Percentiles rank a stretch among this genome's conserved stretches.
Evolutionary conservation across 768 basidiomycete species (phyloP).

Genomic region (Neoboletus subvelutipes): DNA sequence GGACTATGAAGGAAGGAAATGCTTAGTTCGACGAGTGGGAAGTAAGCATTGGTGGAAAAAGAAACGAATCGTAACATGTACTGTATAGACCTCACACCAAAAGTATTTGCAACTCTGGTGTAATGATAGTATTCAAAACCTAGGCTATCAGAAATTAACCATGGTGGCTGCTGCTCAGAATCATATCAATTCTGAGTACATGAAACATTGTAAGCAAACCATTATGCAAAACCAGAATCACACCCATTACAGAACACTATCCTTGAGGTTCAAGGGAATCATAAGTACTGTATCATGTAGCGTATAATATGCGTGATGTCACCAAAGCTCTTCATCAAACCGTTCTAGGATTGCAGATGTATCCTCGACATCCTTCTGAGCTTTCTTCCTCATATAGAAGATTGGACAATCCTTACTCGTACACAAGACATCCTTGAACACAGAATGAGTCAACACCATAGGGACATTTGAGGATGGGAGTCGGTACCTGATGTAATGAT

Average conservation of each 20-base stretch:
- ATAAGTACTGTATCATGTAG: background rate
- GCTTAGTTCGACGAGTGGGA: too few relatives aligned
- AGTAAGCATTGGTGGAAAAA: too few relatives aligned
- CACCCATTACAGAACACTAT: background rate
- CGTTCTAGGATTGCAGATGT: constrained; percentile 74
- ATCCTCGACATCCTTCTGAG: constrained; percentile 97
- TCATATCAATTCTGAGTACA: too few relatives aligned
- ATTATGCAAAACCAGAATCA: background rate
- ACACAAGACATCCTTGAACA: constrained; percentile 85
- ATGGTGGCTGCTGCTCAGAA: too few relatives aligned
- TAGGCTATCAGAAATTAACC: too few relatives aligned
- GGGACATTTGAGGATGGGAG: background rate
- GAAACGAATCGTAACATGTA: too few relatives aligned
- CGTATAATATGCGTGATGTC: background rate
- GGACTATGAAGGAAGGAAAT: too few relatives aligned
- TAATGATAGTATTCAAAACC: too few relatives aligned
- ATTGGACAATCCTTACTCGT: constrained; percentile 98
- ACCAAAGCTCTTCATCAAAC: constrained; percentile 80
- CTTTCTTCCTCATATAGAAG: constrained; percentile 98
- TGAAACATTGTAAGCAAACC: too few relatives aligned
- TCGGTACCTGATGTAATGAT: constrained; percentile 83
- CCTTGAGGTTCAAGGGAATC: background rate
- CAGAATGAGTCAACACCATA: background rate
- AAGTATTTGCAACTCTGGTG: too few relatives aligned
- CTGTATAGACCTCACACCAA: too few relatives aligned